phyloP scores from a whole-genome alignment of 805 yeast species.

The Zygosaccharomyces lentus region DNA sequence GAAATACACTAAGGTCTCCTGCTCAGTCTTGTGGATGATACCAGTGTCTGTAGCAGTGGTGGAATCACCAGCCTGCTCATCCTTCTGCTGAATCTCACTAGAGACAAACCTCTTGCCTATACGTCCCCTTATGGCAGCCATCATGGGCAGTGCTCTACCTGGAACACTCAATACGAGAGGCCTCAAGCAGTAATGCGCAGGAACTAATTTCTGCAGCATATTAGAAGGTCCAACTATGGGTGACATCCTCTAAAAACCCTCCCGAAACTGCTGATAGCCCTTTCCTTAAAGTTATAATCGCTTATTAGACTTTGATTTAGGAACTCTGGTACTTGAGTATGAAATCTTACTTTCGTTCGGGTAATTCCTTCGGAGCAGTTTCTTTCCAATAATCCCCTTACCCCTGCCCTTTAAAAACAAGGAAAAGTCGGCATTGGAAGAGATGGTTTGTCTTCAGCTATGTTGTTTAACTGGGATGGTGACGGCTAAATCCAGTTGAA shows the following conservation, averaged over 20 bases:
- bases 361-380: background rate
- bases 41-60: constrained; percentile 54
- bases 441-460: background rate
- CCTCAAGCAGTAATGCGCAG: background rate
- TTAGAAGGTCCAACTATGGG: background rate
- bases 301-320: too few species aligned
- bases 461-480: constrained; percentile 1
- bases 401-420: constrained; percentile 5
- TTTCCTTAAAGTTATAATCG: too few species aligned
- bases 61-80: constrained; percentile 51
- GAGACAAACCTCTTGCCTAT: constrained; percentile 31
- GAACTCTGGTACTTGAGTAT: too few species aligned
- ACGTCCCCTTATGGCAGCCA: background rate
- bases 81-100: constrained; percentile 40
- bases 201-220: background rate
- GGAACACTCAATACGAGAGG: background rate
- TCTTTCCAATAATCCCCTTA: constrained; percentile 2
- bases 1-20: constrained; percentile 52
- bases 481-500: background rate
- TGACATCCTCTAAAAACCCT: background rate
- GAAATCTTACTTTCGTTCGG: background rate
- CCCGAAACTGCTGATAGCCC: too few species aligned
- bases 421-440: background rate
- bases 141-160: background rate
- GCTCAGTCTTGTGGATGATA: constrained; percentile 46